A percentile compares a stretch with the other conserved stretches of the same genome.
phyloP scores from a whole-genome alignment of 2,329 filamentous ascomycete species.

The Pyrenophora graminea region DNA sequence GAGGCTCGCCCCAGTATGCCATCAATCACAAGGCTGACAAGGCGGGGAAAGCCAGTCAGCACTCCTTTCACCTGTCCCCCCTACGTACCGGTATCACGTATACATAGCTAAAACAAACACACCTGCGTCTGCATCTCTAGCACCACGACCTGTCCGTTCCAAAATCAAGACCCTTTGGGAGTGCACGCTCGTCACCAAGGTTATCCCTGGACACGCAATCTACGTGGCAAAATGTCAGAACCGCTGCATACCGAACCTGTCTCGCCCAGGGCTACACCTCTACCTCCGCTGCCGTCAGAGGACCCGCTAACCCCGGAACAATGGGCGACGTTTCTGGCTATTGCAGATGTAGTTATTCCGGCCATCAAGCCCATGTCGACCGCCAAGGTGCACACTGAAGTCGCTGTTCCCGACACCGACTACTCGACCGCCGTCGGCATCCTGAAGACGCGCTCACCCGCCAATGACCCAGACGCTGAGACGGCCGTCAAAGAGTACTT shows the following conservation, averaged over 20 bases:
- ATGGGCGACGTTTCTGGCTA: constrained; percentile 62
- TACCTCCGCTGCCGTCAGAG: constrained; percentile 53
- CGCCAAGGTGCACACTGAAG: constrained; percentile 42
- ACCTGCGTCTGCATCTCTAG: constrained; percentile 4
- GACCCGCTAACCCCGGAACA: constrained; percentile 59
- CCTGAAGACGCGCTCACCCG: constrained; percentile 34
- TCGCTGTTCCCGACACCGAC: constrained; percentile 56
- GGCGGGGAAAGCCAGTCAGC: constrained; percentile 1
- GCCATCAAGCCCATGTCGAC: constrained; percentile 55
- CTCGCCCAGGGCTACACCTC: constrained; percentile 46
- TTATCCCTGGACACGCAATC: constrained; percentile 7
- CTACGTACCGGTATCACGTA: neutral
- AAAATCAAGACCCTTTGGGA: constrained; percentile 8
- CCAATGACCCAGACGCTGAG: constrained; percentile 39
- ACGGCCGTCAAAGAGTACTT: constrained; percentile 59
- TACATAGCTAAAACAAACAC: neutral
- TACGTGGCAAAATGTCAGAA: constrained; percentile 31
- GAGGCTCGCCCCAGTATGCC: constrained; percentile 7
- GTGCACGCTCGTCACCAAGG: constrained; percentile 4
- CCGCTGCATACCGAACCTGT: constrained; percentile 27
- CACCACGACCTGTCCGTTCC: neutral
- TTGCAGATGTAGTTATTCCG: constrained; percentile 64
- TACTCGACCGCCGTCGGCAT: constrained; percentile 53
- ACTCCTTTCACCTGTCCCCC: too few relatives aligned
- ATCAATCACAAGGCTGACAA: constrained; percentile 5